These are phyloP conservation scores for Chamaecrista fasciculata DNA, from an alignment of 306 rosid species.

Conservation along the genomic window DNA sequence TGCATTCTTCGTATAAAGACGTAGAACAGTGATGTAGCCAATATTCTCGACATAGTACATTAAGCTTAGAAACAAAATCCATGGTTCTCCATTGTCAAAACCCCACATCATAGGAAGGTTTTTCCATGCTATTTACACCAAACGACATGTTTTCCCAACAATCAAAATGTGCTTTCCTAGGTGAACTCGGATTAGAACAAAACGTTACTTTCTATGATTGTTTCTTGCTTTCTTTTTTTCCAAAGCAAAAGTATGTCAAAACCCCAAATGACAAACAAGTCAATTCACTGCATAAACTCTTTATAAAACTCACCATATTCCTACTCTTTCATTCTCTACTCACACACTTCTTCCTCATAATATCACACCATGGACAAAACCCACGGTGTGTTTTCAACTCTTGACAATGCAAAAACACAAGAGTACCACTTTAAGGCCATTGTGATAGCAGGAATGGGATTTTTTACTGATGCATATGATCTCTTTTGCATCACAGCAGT, in stretches of 20 bases:
- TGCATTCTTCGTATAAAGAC: not conserved
- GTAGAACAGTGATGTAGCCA: not conserved
- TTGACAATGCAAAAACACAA: conserved; percentile 64
- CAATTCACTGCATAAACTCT: not conserved
- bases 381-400: conserved; percentile 39
- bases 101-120: not conserved
- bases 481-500: conserved; percentile 64
- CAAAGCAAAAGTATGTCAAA: conserved; percentile 27
- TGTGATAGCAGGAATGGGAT: conserved; percentile 64
- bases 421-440: conserved; percentile 51
- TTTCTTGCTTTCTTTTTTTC: conserved; percentile 12
- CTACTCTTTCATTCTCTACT: conserved; percentile 3
- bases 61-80: not conserved
- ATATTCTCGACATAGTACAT: not conserved
- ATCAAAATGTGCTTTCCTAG: conserved; percentile 31
- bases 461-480: conserved; percentile 64
- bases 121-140: not conserved
- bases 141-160: conserved; percentile 21
- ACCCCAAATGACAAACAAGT: conserved; percentile 23
- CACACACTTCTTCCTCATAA: conserved; percentile 9
- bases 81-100: no score
- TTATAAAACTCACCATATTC: conserved; percentile 19
- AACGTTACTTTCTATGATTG: conserved; percentile 17
- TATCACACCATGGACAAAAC: conserved; percentile 32
- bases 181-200: not conserved